Evolutionary conservation across 2,329 filamentous ascomycete genomes (phyloP), one percentile per base, ranked within the genome.

Genomic region (Dactylellina drechsleri): DNA sequence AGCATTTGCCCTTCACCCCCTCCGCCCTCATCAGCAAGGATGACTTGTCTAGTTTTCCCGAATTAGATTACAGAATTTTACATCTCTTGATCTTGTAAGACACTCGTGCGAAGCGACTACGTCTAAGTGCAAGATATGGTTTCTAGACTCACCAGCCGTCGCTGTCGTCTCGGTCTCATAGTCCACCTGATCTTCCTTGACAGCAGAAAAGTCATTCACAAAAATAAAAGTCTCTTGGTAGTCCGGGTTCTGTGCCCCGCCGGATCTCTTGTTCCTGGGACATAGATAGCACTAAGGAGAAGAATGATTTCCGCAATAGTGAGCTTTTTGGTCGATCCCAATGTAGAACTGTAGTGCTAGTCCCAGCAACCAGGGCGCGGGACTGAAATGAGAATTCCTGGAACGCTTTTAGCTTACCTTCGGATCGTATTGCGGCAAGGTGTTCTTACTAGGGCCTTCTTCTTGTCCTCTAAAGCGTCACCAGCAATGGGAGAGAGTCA

Each of bases 131-230:
- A 36, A 10, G 31, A 10, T 10, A 10, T 36, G 1, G 31, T 36
- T n/a, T 47, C 43, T 18, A 18, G 43, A 47, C 16, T 28, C 18
- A 57, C 31, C 41, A 76, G 31, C 66, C 72, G 54, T 66, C 31
- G 31, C 60, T 6, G 70, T 66, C 16, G 31, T 16, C 6, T 77
- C 66, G 28, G 65, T 84, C 18, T 84, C 82, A 82, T 98, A 99
- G 56, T 92, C 89, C 31, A 90, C 89, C 82, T 99, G 95, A 77
- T 91, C 86, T 83, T 97, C 93, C 83, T 97, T 97, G 59, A 99
- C 94, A 1, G 95, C 95, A 80, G 92, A 96, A 83, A 95, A 99
- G 82, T 99, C 95, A 80, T 99, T 99, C 78, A 98, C 91, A 80
- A 99, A 99, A 45, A 94, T 90, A 81, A 96, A 98, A 0, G 93